Evolutionary conservation across 345 rosid genomes (phyloP).

Genomic region (Camelina laxa): DNA sequence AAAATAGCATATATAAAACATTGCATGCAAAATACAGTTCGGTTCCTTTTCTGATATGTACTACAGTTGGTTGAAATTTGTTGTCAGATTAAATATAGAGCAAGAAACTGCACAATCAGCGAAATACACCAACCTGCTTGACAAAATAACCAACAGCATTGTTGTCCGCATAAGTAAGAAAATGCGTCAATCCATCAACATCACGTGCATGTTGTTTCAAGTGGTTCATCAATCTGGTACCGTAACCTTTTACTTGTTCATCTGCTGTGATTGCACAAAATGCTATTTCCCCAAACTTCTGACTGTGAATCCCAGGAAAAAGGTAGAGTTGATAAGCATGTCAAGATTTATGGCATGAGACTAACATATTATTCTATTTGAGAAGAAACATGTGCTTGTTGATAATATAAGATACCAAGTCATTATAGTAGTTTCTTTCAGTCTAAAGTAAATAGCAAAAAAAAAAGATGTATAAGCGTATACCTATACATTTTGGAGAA

Average conservation of each 20-base stretch:
- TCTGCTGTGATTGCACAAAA: conserved; percentile 99
- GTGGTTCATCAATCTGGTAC: conserved; percentile 99
- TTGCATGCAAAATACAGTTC: conserved; percentile 3
- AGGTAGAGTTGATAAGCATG: conserved; percentile 28
- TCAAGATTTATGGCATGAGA: conserved; percentile 14
- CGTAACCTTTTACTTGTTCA: conserved; percentile 99
- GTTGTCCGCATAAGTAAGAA: conserved; percentile 96
- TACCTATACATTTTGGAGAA: neutral
- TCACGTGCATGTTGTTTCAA: conserved; percentile 96
- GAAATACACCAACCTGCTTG: conserved; percentile 69
- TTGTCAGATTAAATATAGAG: conserved; percentile 11
- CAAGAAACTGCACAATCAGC: conserved; percentile 11
- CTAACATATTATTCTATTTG: neutral
- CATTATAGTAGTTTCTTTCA: conserved; percentile 16
- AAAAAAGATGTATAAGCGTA: neutral
- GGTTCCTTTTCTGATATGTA: neutral
- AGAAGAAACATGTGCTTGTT: neutral
- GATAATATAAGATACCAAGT: conserved; percentile 5
- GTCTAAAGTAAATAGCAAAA: conserved; percentile 7
- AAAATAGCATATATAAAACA: neutral
- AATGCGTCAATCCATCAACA: conserved; percentile 95
- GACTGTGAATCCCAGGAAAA: conserved; percentile 58
- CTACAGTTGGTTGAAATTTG: neutral
- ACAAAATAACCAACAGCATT: conserved; percentile 98
- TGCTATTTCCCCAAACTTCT: conserved; percentile 98